phyloP scores from a whole-genome alignment of 176 grass and related monocot species.

The Typha latifolia region DNA sequence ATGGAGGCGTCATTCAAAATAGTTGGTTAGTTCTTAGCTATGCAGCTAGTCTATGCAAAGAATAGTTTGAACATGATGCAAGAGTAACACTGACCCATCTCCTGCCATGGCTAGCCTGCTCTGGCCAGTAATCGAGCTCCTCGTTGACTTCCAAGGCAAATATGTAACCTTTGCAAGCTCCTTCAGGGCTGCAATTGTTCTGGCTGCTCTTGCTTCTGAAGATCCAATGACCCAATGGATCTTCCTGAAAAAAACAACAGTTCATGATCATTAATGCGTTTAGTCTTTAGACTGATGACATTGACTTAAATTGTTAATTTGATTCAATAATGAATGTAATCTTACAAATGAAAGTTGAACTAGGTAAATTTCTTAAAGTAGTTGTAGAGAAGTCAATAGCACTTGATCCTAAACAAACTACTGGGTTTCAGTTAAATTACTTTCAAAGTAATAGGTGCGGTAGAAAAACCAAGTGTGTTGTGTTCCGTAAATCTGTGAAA shows the following conservation, averaged over 20 bases:
- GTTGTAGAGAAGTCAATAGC: no score
- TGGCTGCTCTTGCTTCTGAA: constrained; percentile 92
- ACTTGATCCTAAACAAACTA: no score
- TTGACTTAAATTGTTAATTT: neutral
- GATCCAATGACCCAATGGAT: constrained; percentile 57
- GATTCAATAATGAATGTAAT: neutral
- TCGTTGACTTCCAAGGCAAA: constrained; percentile 81
- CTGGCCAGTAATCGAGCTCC: constrained; percentile 61
- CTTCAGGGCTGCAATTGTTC: constrained; percentile 32
- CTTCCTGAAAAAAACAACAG: constrained; percentile 24
- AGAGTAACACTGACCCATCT: constrained; percentile 43
- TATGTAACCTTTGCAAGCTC: constrained; percentile 67
- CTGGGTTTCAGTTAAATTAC: no score
- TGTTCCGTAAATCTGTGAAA: neutral
- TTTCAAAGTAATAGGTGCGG: no score
- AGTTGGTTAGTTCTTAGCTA: no score
- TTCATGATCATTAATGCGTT: neutral
- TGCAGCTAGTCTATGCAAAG: no score
- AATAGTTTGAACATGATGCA: no score
- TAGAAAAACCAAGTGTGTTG: neutral
- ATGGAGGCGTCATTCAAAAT: neutral
- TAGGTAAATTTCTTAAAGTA: no score
- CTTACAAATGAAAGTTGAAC: no score
- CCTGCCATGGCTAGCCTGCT: constrained; percentile 43
- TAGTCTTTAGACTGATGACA: no score